A percentile compares a stretch with the other conserved stretches of the same genome.
Evolutionary conservation across 2,329 filamentous ascomycete species (phyloP).

Genomic region (Ceratocystis huliohia): DNA sequence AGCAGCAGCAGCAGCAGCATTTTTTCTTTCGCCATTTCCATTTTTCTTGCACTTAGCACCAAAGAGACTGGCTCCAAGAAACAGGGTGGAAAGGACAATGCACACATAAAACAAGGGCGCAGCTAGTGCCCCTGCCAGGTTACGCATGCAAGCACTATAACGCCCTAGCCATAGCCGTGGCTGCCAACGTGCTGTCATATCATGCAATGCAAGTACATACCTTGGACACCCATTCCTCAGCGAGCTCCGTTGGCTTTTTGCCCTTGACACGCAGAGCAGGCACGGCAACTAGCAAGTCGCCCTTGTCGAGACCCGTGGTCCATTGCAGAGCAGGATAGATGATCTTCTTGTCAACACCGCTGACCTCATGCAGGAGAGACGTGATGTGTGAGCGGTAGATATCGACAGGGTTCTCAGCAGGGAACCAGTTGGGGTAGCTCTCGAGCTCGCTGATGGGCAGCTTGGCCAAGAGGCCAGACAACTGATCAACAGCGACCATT

Average conservation of each 20-base stretch:
- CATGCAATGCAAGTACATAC: slow-evolving; percentile 29
- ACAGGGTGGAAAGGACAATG: too few species aligned
- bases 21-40: too few species aligned
- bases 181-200: neutral
- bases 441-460: slow-evolving; percentile 29
- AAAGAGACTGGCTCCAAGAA: neutral
- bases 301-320: slow-evolving; percentile 69
- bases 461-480: slow-evolving; percentile 26
- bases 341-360: slow-evolving; percentile 55
- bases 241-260: slow-evolving; percentile 50
- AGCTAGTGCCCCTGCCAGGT: neutral
- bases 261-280: slow-evolving; percentile 70
- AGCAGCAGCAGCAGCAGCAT: too few species aligned
- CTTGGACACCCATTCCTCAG: slow-evolving; percentile 48
- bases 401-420: slow-evolving; percentile 62
- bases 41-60: too few species aligned
- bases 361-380: slow-evolving; percentile 52
- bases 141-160: slow-evolving; percentile 1
- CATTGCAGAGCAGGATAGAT: slow-evolving; percentile 67
- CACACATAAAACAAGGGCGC: neutral
- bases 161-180: neutral
- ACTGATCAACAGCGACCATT: slow-evolving; percentile 19
- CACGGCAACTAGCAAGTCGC: slow-evolving; percentile 65
- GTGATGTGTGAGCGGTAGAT: slow-evolving; percentile 69
- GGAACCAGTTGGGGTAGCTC: slow-evolving; percentile 46